Base-by-base conservation (phyloP, 1,139 yeast genomes). In the Kurtzmaniella quercitrusa region DNA sequence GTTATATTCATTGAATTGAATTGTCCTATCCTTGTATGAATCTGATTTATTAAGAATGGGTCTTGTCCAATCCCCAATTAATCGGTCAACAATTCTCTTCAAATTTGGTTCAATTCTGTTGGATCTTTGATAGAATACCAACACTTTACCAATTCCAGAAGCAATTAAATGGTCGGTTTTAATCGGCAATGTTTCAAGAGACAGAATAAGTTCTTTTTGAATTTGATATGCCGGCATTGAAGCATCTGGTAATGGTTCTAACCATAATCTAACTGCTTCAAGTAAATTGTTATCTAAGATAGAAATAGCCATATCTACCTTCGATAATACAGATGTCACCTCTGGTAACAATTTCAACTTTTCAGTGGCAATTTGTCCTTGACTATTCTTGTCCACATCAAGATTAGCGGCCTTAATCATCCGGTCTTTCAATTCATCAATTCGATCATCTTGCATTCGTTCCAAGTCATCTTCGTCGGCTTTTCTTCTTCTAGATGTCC, bases 161-260 rank as follows among this genome's bases (percentile, higher is more conserved):
- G 95, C 98, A 52, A 95, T 83, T 50, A 94, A 71, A 66, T 94
- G 98, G 59, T 90, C 95, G 1, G 98, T 91, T 65, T 91, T 91
- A 59, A 93, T 90, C 12, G 98, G 98, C 48, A 94, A 73, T 44
- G 81, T 76, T 41, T 79, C 77, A 48, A 93, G 71, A 31, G 95
- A 85, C 18, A 72, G 70, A 53, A 94, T 86, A 54, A 94, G 70
- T 46, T 86, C 93, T 62, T 86, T 88, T 63, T 94, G 98, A 52
- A 94, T 91, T 63, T 91, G 96, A 65, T 87, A 93, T 1, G 96
- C 94, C 12, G 99, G 99, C 68, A 94, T 75, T 7, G 97, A 89
- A 39, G 95, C 96, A 70, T 94, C 98, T 1, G 98, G 98, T 54
- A 94, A 75, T 37, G 99, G 99, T 63, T 94, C 99, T 47, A 94